Base-by-base conservation (phyloP, 371 early-diverging fungal genomes). In the Mortierella sp. region DNA sequence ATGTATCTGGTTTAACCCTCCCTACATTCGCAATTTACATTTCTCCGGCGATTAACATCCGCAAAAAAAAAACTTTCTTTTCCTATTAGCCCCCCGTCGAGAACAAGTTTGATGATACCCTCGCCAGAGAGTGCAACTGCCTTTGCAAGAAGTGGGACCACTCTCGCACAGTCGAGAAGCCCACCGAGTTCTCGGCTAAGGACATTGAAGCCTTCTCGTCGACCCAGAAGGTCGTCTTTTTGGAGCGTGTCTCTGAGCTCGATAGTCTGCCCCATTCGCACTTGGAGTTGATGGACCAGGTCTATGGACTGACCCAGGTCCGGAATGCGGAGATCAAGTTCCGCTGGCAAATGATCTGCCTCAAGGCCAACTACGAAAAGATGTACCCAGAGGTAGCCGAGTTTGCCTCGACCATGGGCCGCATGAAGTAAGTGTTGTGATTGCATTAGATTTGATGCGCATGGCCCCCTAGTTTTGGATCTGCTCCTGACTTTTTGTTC, bases 341-440 rank as follows among this genome's bases (percentile, higher is more conserved):
- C 90, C 90, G 96, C 69, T 99, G 98, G 98, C 94, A 96, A 64
- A 89, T 91, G 82, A 77, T 98, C 46, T 96, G 96, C 82, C 90
- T 99, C 28, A 90, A 91, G 86, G 91, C 96, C 37, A 89, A 92
- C 73, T 95, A 96, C 79, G 93, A 95, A 87, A 89, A 91, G 46
- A 93, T 97, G 69, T 95, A 94, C 77, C 93, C 94, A 21, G 87
- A 91, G 2, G 96, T 96, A 0, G 93, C 93, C 14, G 89, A 90
- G 28, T 97, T 99, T 86, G 89, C 98, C 11, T 93, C 92, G 5
- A 90, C 93, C 74, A 97, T 97, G 88, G 99, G 99, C 19, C 91
- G 99, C 69, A 98, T 98, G 99, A 99, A 99, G 89, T 98, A 92
- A 87, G 96, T 97, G 5, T 89, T 21, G 19, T 4, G 1, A 11